Percentiles rank a stretch among this genome's conserved stretches.
phyloP scores from a whole-genome alignment of 208 protist genomes.

The Leishmania braziliensis region DNA sequence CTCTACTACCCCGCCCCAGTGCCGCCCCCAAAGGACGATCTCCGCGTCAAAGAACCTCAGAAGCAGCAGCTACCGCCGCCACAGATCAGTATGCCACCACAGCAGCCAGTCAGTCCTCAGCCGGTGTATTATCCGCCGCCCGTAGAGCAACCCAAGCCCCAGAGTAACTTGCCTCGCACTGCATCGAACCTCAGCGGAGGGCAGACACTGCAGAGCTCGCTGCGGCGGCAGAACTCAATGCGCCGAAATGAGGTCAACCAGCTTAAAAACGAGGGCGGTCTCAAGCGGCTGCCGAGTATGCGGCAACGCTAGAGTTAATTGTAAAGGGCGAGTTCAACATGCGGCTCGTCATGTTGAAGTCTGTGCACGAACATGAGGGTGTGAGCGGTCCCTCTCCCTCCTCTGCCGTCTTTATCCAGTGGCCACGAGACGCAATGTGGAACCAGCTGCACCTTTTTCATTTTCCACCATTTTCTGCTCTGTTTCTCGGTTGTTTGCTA shows the following conservation, averaged over 20 bases:
- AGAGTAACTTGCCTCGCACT: conserved; percentile 11
- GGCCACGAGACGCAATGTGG: background rate
- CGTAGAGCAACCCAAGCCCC: background rate
- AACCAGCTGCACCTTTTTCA: background rate
- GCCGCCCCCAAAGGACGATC: conserved; percentile 10
- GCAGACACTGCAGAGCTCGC: conserved; percentile 39
- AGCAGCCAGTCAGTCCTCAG: conserved; percentile 5
- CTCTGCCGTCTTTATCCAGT: background rate
- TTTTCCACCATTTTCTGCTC: background rate
- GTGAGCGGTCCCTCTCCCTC: background rate
- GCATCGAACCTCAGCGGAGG: conserved; percentile 34
- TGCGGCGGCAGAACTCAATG: conserved; percentile 55
- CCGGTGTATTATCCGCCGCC: background rate
- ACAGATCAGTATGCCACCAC: conserved; percentile 5
- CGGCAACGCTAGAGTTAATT: conserved; percentile 22
- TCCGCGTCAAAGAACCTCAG: background rate
- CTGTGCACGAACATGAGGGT: background rate
- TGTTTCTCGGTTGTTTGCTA: background rate
- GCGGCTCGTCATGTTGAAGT: background rate
- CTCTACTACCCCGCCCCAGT: conserved; percentile 28
- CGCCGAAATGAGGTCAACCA: conserved; percentile 52
- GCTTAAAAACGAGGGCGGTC: conserved; percentile 41
- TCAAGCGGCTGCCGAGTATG: conserved; percentile 51
- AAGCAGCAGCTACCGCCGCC: conserved; percentile 9
- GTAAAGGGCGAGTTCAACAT: background rate